Evolutionary conservation across 192 early-diverging fungal genomes (phyloP).

Genomic region (Podila epigama): DNA sequence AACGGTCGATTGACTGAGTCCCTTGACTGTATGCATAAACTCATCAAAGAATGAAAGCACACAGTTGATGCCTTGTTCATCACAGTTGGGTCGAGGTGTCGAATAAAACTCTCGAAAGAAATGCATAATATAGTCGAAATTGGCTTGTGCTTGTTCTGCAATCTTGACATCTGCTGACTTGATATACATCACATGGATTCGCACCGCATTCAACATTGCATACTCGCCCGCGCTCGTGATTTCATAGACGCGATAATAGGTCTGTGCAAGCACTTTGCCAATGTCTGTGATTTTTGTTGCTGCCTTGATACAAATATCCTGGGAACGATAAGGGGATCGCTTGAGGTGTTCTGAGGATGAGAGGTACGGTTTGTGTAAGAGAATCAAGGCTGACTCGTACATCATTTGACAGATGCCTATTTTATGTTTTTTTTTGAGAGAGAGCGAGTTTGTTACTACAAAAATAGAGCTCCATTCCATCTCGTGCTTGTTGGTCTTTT

Average conservation of each 20-base stretch:
- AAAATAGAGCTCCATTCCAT: background rate
- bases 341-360: slow-evolving; percentile 42
- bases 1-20: slow-evolving; percentile 29
- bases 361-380: slow-evolving; percentile 42
- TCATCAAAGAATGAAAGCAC: slow-evolving; percentile 48
- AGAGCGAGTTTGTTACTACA: too few relatives aligned
- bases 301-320: slow-evolving; percentile 48
- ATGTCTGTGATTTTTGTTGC: slow-evolving; percentile 48
- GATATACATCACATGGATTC: slow-evolving; percentile 47
- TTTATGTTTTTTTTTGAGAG: too few relatives aligned
- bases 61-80: slow-evolving; percentile 44
- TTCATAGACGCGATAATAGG: slow-evolving; percentile 24
- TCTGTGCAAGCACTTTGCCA: slow-evolving; percentile 34
- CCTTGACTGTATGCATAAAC: slow-evolving; percentile 50
- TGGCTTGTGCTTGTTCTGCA: slow-evolving; percentile 24
- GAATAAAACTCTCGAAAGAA: slow-evolving; percentile 49
- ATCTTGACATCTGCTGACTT: slow-evolving; percentile 34
- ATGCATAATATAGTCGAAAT: slow-evolving; percentile 45
- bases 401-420: slow-evolving; percentile 42
- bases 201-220: slow-evolving; percentile 38
- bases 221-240: slow-evolving; percentile 42
- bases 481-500: background rate
- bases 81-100: slow-evolving; percentile 24
- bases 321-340: slow-evolving; percentile 44
- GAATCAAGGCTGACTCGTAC: slow-evolving; percentile 42